Conservation (phyloP, 441 rosid genomes). For the Euphorbia schlechtendalii region DNA sequence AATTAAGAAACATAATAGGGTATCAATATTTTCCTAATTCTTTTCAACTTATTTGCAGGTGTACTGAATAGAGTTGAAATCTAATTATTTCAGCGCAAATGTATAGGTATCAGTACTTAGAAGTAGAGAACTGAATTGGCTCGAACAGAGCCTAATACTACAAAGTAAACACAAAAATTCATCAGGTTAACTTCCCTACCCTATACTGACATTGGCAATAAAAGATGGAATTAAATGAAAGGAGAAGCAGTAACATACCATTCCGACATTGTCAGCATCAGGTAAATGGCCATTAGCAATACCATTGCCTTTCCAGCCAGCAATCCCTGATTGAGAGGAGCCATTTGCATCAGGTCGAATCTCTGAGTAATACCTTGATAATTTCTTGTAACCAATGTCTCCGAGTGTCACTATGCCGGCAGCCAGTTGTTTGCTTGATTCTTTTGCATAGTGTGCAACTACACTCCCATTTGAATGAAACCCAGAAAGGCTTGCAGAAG, state of each 20-base stretch:
- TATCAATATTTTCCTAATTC: neutral
- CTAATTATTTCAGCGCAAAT: no score
- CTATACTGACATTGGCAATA: neutral
- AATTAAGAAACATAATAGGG: neutral
- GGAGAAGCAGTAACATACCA: conserved; percentile 47
- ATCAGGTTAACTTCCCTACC: no score
- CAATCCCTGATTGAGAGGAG: conserved; percentile 34
- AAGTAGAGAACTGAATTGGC: no score
- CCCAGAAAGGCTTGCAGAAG: conserved; percentile 50
- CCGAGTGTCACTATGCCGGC: conserved; percentile 74
- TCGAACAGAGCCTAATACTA: no score
- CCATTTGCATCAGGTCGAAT: conserved; percentile 55
- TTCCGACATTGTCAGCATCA: conserved; percentile 67
- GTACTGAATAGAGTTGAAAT: no score
- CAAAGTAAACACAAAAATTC: neutral
- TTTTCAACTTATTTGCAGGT: no score
- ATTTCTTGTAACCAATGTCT: conserved; percentile 66
- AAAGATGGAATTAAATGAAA: conserved; percentile 13
- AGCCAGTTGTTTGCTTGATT: conserved; percentile 86
- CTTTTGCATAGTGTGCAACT: conserved; percentile 76
- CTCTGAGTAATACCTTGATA: conserved; percentile 66
- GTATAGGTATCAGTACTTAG: no score
- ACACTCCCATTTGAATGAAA: conserved; percentile 46
- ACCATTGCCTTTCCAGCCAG: conserved; percentile 53
- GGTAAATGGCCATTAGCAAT: conserved; percentile 45